Conservation (phyloP, 2,329 filamentous ascomycete genomes). For the Penicillium sp. region DNA sequence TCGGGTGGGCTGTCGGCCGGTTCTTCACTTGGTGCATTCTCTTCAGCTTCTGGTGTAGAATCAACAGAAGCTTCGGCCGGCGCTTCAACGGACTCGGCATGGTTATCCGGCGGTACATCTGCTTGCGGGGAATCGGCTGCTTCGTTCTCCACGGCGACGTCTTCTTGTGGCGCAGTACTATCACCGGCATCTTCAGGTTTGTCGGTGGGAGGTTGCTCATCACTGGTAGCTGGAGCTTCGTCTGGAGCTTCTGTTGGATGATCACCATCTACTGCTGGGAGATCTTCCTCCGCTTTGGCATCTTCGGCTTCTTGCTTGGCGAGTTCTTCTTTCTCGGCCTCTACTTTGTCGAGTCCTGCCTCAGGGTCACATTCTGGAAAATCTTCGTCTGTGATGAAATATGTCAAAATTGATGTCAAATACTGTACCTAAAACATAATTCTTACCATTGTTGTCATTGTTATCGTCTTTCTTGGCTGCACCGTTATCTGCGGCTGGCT, state of each 20-base stretch:
- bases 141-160: slow-evolving; percentile 8
- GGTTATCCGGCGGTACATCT: too few species aligned
- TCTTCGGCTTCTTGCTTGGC: slow-evolving; percentile 39
- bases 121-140: not conserved
- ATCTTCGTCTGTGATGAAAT: slow-evolving; percentile 32
- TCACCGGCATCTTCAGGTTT: slow-evolving; percentile 6
- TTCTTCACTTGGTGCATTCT: slow-evolving; percentile 21
- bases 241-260: not conserved
- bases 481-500: slow-evolving; percentile 14
- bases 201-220: slow-evolving; percentile 11
- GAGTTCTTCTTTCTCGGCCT: slow-evolving; percentile 39
- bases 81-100: too few species aligned
- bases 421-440: not conserved
- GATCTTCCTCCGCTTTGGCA: slow-evolving; percentile 31
- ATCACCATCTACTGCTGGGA: slow-evolving; percentile 16
- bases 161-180: slow-evolving; percentile 11
- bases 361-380: slow-evolving; percentile 39
- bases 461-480: not conserved
- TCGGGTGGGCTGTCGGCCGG: slow-evolving; percentile 13
- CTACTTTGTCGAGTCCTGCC: slow-evolving; percentile 35
- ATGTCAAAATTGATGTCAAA: slow-evolving; percentile 3
- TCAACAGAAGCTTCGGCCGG: not conserved
- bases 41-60: slow-evolving; percentile 1
- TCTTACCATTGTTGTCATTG: slow-evolving; percentile 29
- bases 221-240: slow-evolving; percentile 1